Evolutionary conservation across 2,329 filamentous ascomycete genomes (phyloP), one percentile per base, ranked within the genome.

Genomic region (Nemania diffusa): DNA sequence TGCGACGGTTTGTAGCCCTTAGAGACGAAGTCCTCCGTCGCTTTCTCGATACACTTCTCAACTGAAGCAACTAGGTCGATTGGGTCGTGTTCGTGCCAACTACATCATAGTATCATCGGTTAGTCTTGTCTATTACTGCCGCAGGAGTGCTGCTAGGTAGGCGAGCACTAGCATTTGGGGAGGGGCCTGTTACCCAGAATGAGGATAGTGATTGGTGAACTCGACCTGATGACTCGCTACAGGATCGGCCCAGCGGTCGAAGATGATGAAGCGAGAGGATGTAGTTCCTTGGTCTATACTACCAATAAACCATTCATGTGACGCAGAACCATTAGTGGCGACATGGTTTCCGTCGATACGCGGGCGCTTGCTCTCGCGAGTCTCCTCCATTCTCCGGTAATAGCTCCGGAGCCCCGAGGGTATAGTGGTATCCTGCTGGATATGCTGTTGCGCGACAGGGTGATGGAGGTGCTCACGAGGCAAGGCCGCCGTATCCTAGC

Each of bases 261-360:
- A 97, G 77, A 97, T 94, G 73, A 97, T 87, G 81, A 97, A 97
- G 42, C 94, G 88, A 37, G 93, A 92, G 66, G 92, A 95, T 34
- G 94, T 97, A 13, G 94, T 97, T 65, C 94, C 94, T 76, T 97
- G 93, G 77, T 97, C 94, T 77, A 97, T 94, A 73, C 92, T 92
- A 67, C 93, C 94, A 68, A 97, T 90, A 75, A 92, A 97, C 81
- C 87, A 87, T 64, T 90, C 81, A 46, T 82, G 68, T 15, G 50
- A 20, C 46, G 17, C 59, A 8, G 62, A 32, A 46, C 63, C 67
- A 46, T 73, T 67, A 53, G 62, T 55, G 42, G 60, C 22, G 26
- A 52, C 56, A 11, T 64, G 55, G 26, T 58, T 60, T 48, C 59
- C 63, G 50, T 68, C 62, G 37, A 65, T 62, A 59, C 69, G 68